Base-by-base conservation (phyloP, 208 protist species). In the Trypanosoma congolense region DNA sequence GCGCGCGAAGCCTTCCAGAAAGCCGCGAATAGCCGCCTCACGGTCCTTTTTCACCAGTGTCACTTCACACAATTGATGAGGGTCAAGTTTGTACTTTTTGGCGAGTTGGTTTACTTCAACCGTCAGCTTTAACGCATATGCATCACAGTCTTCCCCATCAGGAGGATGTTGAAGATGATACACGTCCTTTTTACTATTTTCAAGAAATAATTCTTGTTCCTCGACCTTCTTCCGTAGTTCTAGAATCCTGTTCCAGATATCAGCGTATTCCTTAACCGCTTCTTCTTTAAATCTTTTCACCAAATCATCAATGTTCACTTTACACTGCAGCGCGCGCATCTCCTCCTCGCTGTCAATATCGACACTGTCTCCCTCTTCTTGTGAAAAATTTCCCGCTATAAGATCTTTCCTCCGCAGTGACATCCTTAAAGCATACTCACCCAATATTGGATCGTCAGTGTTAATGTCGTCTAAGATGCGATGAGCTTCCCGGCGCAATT, bases 111-210 rank as follows among this genome's bases (percentile, higher is more conserved):
- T 84, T 22, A 90, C 86, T 0, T 90, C 75, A 9, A 41, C 19
- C 8, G 86, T 93, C 31, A 93, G 80, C 49, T 73, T 36, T 18
- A 87, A 46, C 18, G 86, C 86, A 68, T 75, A 93, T 53, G 73
- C 64, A 45, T 90, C 79, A 38, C 71, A 29, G 1, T 67, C 55
- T 4, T 48, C 58, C 24, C 60, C 73, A 14, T 38, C 54, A 16
- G 53, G 55, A 5, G 73, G 74, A 16, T 69, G 47, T 22, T 81
- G 84, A 12, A 93, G 65, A 50, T 75, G 70, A 26, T 75, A 47
- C 5, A 87, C 50, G 53, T 93, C 86, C 21, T 51, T 65, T 0
- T 31, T 30, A 28, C 83, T 83, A 40, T 68, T 56, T 12, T 61
- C 35, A 36, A 87, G 60, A n/a, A 83, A 67, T 2, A 29, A 46